Base-by-base conservation (phyloP, 805 yeast genomes). In the Candida tallmaniae region DNA sequence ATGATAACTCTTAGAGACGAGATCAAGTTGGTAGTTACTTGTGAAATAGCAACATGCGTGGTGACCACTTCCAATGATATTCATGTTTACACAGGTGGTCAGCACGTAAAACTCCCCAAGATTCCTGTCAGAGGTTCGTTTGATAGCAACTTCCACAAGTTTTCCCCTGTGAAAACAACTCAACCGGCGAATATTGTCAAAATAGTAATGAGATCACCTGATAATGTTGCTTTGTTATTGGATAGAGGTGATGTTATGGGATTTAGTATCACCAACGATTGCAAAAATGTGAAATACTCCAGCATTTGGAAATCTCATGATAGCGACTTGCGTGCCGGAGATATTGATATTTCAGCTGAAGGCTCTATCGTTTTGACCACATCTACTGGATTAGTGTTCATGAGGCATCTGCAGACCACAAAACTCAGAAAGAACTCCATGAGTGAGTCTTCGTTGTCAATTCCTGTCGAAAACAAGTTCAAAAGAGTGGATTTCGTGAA, bases 311-410 rank as follows among this genome's bases (percentile, higher is more conserved):
- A 59, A 21, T 84, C 89, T 1, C 66, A 74, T 36, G 74, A 74
- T 32, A 52, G 57, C 8, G 79, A 75, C 45, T 59, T 76, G 68
- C 65, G 62, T 36, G 86, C 76, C 31, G 62, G 60, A 4, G 95
- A 86, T 56, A 71, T 83, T 21, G 90, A 80, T 47, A 68, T 80
- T 28, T 73, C 83, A 2, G 62, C 58, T 12, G 83, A 80, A 47
- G 94, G 94, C 0, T 76, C 84, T 0, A 54, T 85, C 2, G 62
- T 88, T 1, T 52, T 89, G 1, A 74, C 83, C 42, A 81, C 93
- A 0, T 54, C 64, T 14, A 76, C 78, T 31, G 96, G 96, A 0
- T 71, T 80, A 15, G 84, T 75, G 0, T 86, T 73, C 45, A 62
- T 65, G 44, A 70, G 60, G 42, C 42, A 44, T 29, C 32, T 54